Evolutionary conservation across 176 grass and related monocot genomes (phyloP).

Genomic region (Aegilops speltoides): DNA sequence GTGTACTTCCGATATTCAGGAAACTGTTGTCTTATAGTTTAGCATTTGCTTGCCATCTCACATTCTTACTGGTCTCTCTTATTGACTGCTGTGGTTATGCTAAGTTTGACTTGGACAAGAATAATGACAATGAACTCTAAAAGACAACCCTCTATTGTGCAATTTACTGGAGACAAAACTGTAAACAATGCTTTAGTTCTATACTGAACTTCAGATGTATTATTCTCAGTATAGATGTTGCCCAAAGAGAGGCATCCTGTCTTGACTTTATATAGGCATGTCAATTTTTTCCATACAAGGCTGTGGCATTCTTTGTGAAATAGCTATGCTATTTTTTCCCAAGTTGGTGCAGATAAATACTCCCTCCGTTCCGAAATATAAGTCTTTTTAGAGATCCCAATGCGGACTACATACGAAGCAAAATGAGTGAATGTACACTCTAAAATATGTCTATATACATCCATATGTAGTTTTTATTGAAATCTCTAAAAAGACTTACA

Average conservation of each 20-base stretch:
- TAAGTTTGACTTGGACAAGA: not conserved
- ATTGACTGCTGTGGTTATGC: not conserved
- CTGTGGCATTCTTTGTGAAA: constrained; percentile 8
- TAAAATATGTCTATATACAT: no score
- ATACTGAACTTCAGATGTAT: not conserved
- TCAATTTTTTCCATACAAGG: not conserved
- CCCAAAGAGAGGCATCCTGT: not conserved
- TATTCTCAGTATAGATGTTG: not conserved
- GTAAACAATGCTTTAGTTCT: constrained; percentile 8
- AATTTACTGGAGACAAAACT: not conserved
- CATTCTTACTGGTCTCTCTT: not conserved
- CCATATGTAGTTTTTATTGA: no score
- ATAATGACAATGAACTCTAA: not conserved
- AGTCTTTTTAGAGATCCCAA: no score
- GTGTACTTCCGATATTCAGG: not conserved
- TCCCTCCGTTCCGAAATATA: no score
- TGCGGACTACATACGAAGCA: no score
- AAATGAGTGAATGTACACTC: no score
- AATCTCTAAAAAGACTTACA: no score
- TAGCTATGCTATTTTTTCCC: not conserved
- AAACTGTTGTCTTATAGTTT: not conserved
- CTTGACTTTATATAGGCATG: not conserved
- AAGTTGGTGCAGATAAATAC: not conserved
- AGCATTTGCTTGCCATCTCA: not conserved
- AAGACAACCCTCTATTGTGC: not conserved